phyloP scores from a whole-genome alignment of 148 eudicot species.

The Rheum nobile region DNA sequence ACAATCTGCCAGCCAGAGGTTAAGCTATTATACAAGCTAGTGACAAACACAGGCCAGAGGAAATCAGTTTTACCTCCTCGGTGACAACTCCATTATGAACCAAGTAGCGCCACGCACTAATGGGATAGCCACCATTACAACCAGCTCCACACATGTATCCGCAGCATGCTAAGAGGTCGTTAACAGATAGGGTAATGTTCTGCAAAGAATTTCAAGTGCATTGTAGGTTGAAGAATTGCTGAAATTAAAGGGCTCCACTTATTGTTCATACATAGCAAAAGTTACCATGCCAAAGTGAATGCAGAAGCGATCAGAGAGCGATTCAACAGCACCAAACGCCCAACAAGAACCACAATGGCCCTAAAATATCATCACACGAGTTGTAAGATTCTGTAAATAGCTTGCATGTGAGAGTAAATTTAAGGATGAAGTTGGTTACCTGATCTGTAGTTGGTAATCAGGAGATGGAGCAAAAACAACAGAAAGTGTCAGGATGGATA shows the following conservation, averaged over 20 bases:
- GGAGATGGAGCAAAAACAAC: slow-evolving; percentile 7
- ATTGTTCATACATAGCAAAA: background rate
- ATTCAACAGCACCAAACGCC: slow-evolving; percentile 97
- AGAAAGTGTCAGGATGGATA: background rate
- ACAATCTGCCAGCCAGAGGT: background rate
- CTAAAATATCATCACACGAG: slow-evolving; percentile 15
- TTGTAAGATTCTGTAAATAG: background rate
- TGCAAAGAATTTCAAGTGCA: slow-evolving; percentile 17
- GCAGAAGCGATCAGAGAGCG: slow-evolving; percentile 86
- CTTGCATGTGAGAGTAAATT: background rate
- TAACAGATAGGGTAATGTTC: slow-evolving; percentile 68
- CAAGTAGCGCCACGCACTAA: slow-evolving; percentile 76
- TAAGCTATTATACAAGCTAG: background rate
- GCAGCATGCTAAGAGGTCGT: slow-evolving; percentile 90
- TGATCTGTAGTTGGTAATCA: slow-evolving; percentile 31
- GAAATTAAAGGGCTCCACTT: background rate
- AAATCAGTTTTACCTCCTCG: slow-evolving; percentile 40
- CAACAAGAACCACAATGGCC: slow-evolving; percentile 99
- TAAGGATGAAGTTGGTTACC: slow-evolving; percentile 23
- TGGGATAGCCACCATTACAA: slow-evolving; percentile 85
- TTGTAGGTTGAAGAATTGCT: background rate
- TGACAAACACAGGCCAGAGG: background rate
- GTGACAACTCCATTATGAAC: slow-evolving; percentile 72
- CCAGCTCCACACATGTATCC: slow-evolving; percentile 85
- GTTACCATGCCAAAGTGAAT: slow-evolving; percentile 50